Evolutionary conservation across 306 rosid genomes (phyloP).

Genomic region (Lupinus albus): DNA sequence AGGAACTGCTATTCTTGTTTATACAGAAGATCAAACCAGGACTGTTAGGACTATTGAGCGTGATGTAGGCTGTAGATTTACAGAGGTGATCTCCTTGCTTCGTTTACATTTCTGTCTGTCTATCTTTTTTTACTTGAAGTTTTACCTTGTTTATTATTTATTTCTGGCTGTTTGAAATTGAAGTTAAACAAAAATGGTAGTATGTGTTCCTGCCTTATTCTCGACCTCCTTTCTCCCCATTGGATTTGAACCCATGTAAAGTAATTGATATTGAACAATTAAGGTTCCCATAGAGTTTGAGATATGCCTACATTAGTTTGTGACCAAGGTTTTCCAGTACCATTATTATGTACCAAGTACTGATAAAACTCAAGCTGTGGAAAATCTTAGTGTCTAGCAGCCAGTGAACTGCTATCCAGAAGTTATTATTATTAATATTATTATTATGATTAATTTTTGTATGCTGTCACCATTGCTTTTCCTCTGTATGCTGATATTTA

Average conservation of each 20-base stretch:
- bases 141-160: conserved; percentile 16
- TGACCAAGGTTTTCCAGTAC: not conserved
- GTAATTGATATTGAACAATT: conserved; percentile 10
- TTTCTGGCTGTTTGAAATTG: conserved; percentile 29
- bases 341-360: not conserved
- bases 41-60: conserved; percentile 74
- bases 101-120: conserved; percentile 19
- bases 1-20: conserved; percentile 80
- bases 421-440: not conserved
- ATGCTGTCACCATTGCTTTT: not conserved
- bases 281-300: not conserved
- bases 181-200: not conserved
- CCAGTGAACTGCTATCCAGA: conserved; percentile 15
- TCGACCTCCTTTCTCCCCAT: not conserved
- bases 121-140: conserved; percentile 17
- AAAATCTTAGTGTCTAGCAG: not conserved
- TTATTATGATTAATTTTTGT: not conserved
- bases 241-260: conserved; percentile 1
- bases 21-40: conserved; percentile 69
- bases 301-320: conserved; percentile 1
- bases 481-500: conserved; percentile 1
- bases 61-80: conserved; percentile 84
- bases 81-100: conserved; percentile 60
- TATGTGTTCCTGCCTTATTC: not conserved
- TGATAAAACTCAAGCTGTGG: conserved; percentile 19